phyloP scores from a whole-genome alignment of 78 protist genomes.

The Salpingoeca rosetta region DNA sequence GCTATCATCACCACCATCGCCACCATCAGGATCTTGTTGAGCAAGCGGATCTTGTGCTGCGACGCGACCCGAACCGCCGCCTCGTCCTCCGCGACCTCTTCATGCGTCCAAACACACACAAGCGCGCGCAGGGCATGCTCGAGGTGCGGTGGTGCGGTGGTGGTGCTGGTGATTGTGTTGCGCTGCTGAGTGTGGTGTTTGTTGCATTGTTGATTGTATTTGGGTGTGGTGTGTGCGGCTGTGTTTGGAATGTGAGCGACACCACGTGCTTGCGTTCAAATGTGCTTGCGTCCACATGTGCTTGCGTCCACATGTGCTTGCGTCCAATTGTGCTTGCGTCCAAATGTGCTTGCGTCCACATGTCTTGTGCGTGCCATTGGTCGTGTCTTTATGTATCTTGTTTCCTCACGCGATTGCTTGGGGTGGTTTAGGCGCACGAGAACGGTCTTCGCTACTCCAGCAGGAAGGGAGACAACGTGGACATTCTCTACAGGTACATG shows the following conservation, averaged over 20 bases:
- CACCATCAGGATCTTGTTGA: neutral
- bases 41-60: neutral
- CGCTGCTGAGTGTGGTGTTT: too few species aligned
- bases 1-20: too few species aligned
- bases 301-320: neutral
- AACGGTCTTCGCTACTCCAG: slow-evolving; percentile 85
- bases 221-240: too few species aligned
- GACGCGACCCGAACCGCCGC: neutral
- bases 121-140: neutral
- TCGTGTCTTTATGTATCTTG: too few species aligned
- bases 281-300: too few species aligned
- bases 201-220: too few species aligned
- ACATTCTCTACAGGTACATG: slow-evolving; percentile 52
- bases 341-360: too few species aligned
- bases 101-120: neutral
- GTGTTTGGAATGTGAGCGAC: too few species aligned
- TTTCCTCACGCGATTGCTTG: slow-evolving; percentile 22
- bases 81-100: neutral
- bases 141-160: neutral
- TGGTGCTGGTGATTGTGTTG: neutral
- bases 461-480: slow-evolving; percentile 33
- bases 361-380: too few species aligned
- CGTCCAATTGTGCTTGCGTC: neutral
- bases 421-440: slow-evolving; percentile 74
- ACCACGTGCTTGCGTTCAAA: too few species aligned